Percentiles rank a stretch among this genome's conserved stretches.
Conservation (phyloP, 2,329 filamentous ascomycete genomes). For the Ophiostoma angusticollis region DNA sequence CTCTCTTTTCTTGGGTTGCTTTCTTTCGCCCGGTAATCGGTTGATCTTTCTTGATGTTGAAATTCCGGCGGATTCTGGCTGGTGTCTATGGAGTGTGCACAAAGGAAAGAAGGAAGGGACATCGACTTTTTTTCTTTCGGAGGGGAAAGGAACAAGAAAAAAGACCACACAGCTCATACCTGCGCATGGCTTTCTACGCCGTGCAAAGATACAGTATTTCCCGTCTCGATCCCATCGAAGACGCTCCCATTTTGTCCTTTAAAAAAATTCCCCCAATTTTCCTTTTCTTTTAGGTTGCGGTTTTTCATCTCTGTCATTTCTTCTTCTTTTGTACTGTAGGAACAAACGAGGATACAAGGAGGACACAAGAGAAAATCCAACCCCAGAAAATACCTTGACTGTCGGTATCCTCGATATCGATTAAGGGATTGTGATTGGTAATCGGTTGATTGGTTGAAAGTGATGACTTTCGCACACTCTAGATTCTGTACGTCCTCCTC, state of each 20-base stretch:
- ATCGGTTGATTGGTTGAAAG: too few species aligned
- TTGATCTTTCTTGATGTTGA: conserved; percentile 28
- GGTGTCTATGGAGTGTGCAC: conserved; percentile 54
- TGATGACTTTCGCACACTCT: too few species aligned
- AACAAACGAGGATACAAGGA: conserved; percentile 1
- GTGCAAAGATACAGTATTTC: conserved; percentile 8
- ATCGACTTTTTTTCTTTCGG: conserved; percentile 8
- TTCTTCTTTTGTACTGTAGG: not conserved
- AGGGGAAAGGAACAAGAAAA: conserved; percentile 8
- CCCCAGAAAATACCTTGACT: too few species aligned
- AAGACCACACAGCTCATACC: not conserved
- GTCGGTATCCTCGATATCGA: too few species aligned
- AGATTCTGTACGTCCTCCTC: too few species aligned
- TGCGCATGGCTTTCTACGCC: conserved; percentile 7
- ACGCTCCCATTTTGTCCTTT: conserved; percentile 2
- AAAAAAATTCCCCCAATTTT: conserved; percentile 7
- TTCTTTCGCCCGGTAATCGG: conserved; percentile 26
- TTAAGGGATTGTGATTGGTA: too few species aligned
- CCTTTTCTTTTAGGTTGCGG: conserved; percentile 2
- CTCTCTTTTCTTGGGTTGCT: conserved; percentile 18
- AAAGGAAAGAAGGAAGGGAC: conserved; percentile 33
- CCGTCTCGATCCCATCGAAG: conserved; percentile 3
- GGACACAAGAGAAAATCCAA: not conserved
- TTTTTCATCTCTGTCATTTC: conserved; percentile 6
- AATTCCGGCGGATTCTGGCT: conserved; percentile 32